Conservation (phyloP, 139 green algal species). For the Chlorella sp. region DNA sequence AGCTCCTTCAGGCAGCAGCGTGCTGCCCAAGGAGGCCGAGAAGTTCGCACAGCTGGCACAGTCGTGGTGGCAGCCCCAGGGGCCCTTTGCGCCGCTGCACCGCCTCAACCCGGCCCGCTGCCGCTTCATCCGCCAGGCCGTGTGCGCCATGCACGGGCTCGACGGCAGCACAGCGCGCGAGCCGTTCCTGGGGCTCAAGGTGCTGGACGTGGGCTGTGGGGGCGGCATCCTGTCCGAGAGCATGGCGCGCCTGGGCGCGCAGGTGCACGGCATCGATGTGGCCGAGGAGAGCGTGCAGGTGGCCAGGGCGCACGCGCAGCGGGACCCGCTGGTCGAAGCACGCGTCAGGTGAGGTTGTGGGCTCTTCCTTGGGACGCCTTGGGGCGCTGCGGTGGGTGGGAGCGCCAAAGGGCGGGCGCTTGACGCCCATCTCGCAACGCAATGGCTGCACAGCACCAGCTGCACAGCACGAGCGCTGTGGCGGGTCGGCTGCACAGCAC, state of each 20-base stretch:
- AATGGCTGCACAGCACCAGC: too few species aligned
- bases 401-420: too few species aligned
- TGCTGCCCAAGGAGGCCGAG: conserved; percentile 59
- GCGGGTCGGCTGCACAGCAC: too few species aligned
- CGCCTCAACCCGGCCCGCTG: conserved; percentile 74
- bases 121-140: conserved; percentile 61
- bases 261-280: conserved; percentile 56
- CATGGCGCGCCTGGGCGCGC: conserved; percentile 70
- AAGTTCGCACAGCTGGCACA: conserved; percentile 76
- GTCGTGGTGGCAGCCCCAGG: conserved; percentile 74
- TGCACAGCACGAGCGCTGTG: too few species aligned
- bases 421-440: too few species aligned
- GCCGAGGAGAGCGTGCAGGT: conserved; percentile 41
- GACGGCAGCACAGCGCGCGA: conserved; percentile 7
- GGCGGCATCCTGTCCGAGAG: conserved; percentile 78
- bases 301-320: conserved; percentile 37
- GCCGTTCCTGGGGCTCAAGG: conserved; percentile 27
- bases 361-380: too few species aligned
- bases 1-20: too few species aligned
- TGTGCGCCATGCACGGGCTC: conserved; percentile 30
- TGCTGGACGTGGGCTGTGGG: conserved; percentile 89
- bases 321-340: conserved; percentile 28
- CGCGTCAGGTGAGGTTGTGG: conserved; percentile 34
- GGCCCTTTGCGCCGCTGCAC: conserved; percentile 79
- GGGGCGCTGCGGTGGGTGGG: too few species aligned